Conservation (phyloP, 805 yeast genomes). For the Zygosaccharomyces kombuchaensis region DNA sequence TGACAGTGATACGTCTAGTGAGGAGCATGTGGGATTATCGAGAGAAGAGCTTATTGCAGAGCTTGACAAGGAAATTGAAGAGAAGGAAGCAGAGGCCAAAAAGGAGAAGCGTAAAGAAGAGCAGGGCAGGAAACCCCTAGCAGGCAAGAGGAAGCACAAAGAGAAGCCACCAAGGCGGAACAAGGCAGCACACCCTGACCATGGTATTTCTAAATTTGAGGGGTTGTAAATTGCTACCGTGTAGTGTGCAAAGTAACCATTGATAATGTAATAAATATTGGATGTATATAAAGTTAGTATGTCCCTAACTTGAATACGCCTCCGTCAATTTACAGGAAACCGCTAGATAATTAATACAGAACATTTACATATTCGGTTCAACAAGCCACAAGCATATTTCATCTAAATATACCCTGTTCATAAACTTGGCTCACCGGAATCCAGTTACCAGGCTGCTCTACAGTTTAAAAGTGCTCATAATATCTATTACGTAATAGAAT, state of each 20-base stretch:
- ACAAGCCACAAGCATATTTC: no score
- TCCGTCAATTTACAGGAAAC: no score
- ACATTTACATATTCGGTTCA: no score
- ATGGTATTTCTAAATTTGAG: slow-evolving; percentile 62
- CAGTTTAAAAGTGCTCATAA: no score
- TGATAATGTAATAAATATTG: not conserved
- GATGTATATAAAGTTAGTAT: no score
- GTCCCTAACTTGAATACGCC: no score
- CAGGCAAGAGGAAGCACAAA: slow-evolving; percentile 5
- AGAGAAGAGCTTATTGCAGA: slow-evolving; percentile 33
- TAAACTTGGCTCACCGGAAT: no score
- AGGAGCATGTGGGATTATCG: slow-evolving; percentile 23
- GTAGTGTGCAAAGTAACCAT: not conserved
- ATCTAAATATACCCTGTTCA: no score
- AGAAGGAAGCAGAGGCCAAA: slow-evolving; percentile 13
- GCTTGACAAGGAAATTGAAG: slow-evolving; percentile 29
- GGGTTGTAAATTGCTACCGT: slow-evolving; percentile 39
- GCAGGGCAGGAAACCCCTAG: not conserved
- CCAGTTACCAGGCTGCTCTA: no score
- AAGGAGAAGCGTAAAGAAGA: slow-evolving; percentile 14
- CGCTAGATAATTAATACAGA: no score
- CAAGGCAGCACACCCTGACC: slow-evolving; percentile 43
- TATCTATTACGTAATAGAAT: no score
- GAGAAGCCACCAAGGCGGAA: slow-evolving; percentile 13
- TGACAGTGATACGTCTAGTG: slow-evolving; percentile 8